These are phyloP conservation scores for Penicillium sclerotiorum DNA, from an alignment of 2,329 filamentous ascomycete species.

Conservation along the genomic window DNA sequence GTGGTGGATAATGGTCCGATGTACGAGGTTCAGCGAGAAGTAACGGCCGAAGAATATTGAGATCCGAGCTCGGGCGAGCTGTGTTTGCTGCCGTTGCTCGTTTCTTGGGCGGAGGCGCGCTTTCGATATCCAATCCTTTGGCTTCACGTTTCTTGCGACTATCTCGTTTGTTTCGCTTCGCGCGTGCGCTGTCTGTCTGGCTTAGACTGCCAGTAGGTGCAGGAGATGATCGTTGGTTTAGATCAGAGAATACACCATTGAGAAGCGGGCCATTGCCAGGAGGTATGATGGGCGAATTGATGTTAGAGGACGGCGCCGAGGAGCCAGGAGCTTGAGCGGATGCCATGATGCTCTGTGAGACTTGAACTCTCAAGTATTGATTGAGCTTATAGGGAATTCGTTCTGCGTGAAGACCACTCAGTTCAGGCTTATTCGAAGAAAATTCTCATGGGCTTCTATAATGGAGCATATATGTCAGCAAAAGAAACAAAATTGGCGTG, in stretches of 20 bases:
- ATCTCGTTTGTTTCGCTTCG: slow-evolving; percentile 47
- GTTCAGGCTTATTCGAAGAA: too few relatives aligned
- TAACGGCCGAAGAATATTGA: slow-evolving; percentile 45
- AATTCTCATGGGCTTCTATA: too few relatives aligned
- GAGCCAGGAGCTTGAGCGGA: slow-evolving; percentile 36
- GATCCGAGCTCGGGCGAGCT: slow-evolving; percentile 40
- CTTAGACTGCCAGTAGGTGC: slow-evolving; percentile 33
- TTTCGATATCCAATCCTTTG: slow-evolving; percentile 44
- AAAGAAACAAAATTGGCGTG: too few relatives aligned
- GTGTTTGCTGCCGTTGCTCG: slow-evolving; percentile 32
- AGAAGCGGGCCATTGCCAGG: slow-evolving; percentile 33
- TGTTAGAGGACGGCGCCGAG: slow-evolving; percentile 39
- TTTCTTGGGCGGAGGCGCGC: slow-evolving; percentile 39
- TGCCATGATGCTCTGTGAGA: slow-evolving; percentile 27
- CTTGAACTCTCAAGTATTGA: background rate
- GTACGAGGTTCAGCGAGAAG: slow-evolving; percentile 42
- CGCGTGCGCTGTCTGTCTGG: slow-evolving; percentile 33
- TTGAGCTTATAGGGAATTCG: too few relatives aligned
- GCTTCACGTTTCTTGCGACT: slow-evolving; percentile 49
- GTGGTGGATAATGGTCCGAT: slow-evolving; percentile 42
- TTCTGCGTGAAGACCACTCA: too few relatives aligned
- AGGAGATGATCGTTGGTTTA: slow-evolving; percentile 38
- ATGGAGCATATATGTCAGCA: too few relatives aligned
- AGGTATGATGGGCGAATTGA: slow-evolving; percentile 38
- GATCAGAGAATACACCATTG: slow-evolving; percentile 31